A percentile compares a stretch with the other conserved stretches of the same genome.
These are phyloP conservation scores for Calonectria leucothoes DNA, from an alignment of 2,329 filamentous ascomycete species.

Conservation along the genomic window DNA sequence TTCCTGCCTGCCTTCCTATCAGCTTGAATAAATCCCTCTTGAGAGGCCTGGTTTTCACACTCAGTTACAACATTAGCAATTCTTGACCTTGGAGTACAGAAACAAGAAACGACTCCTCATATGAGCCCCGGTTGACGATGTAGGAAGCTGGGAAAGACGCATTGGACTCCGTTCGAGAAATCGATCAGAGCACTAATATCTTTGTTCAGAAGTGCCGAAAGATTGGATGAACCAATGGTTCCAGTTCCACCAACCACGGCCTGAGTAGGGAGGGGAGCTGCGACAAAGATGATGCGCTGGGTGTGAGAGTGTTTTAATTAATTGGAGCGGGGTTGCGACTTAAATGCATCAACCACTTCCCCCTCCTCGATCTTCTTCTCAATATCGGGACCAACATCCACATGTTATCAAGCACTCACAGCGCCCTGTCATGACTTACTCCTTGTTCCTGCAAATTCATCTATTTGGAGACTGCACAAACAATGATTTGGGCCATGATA, in stretches of 20 bases:
- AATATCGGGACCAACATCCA: not conserved
- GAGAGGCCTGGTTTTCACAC: conserved; percentile 27
- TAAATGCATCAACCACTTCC: not conserved
- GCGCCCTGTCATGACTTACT: too few relatives aligned
- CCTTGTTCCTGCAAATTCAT: not conserved
- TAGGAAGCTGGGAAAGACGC: conserved; percentile 53
- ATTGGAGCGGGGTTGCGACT: not conserved
- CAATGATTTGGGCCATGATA: not conserved
- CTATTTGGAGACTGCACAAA: not conserved
- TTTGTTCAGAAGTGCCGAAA: conserved; percentile 52
- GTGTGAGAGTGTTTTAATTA: not conserved
- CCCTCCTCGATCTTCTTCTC: not conserved
- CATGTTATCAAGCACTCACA: not conserved
- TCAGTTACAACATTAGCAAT: conserved; percentile 43
- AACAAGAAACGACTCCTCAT: conserved; percentile 51
- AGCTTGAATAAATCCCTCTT: conserved; percentile 45
- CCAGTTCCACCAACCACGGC: conserved; percentile 48
- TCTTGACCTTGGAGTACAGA: conserved; percentile 47
- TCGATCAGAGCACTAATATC: too few relatives aligned
- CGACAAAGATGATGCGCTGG: not conserved
- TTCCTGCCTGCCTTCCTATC: conserved; percentile 45
- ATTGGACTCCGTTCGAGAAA: conserved; percentile 58
- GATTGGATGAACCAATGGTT: conserved; percentile 50
- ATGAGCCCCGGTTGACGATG: conserved; percentile 55
- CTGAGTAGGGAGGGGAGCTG: conserved; percentile 22